Evolutionary conservation across 2,329 filamentous ascomycete genomes (phyloP).

Genomic region (Aspergillus ochraceoroseus): DNA sequence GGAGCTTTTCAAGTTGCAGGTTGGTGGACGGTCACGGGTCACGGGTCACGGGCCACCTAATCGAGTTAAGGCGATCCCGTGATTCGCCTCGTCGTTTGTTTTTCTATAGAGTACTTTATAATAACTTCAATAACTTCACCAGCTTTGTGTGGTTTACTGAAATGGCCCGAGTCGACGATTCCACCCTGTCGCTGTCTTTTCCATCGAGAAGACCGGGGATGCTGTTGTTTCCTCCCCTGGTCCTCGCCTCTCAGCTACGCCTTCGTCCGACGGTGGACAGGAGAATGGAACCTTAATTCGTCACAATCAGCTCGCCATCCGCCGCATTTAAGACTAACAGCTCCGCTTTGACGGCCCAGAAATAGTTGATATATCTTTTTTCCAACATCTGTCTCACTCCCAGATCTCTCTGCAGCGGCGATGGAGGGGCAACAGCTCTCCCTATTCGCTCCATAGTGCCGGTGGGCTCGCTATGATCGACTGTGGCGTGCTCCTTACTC

Average conservation of each 20-base stretch:
- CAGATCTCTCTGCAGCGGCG: background rate
- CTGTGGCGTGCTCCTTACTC: background rate
- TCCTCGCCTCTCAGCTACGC: constrained; percentile 12
- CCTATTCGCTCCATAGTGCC: background rate
- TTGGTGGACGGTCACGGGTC: no score
- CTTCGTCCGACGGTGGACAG: constrained; percentile 6
- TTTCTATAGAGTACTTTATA: no score
- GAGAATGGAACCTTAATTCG: constrained; percentile 8
- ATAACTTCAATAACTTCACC: no score
- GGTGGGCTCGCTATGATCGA: background rate
- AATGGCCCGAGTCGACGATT: no score
- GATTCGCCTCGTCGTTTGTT: no score
- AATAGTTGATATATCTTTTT: constrained; percentile 5
- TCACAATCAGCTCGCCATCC: constrained; percentile 10
- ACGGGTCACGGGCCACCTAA: background rate
- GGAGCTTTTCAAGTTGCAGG: no score
- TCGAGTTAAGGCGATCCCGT: constrained; percentile 1
- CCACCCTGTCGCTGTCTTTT: no score
- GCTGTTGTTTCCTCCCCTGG: no score
- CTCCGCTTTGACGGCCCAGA: background rate
- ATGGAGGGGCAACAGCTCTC: background rate
- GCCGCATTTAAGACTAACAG: background rate
- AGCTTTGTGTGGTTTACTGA: no score
- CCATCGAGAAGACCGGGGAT: no score
- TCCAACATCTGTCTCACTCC: background rate